Percentiles rank a stretch among this genome's conserved stretches.
Conservation (phyloP, 1,139 yeast species). For the Yamadazyma atlantica region DNA sequence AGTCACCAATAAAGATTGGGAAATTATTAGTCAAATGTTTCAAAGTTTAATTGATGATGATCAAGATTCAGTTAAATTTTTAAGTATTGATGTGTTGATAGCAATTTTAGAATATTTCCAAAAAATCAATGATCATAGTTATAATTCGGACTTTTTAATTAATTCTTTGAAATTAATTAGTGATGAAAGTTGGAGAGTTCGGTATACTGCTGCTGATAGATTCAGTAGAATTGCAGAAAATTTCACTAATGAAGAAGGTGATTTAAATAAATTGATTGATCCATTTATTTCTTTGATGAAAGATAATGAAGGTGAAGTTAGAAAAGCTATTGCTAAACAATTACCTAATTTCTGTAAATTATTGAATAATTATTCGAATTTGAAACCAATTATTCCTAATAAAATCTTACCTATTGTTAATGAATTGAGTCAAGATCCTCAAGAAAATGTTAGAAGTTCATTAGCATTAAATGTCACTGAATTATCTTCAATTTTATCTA, state of each 20-base stretch:
- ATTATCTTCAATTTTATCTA: conserved; percentile 82
- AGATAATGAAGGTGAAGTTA: conserved; percentile 94
- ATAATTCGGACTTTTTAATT: conserved; percentile 59
- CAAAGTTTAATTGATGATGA: conserved; percentile 77
- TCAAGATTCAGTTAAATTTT: conserved; percentile 93
- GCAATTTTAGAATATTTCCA: conserved; percentile 67
- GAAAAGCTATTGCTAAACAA: conserved; percentile 92
- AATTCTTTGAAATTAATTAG: conserved; percentile 63
- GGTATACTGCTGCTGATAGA: conserved; percentile 95
- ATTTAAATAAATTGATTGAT: conserved; percentile 57
- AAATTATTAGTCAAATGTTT: conserved; percentile 76
- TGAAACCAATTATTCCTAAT: conserved; percentile 56
- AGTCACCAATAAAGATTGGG: conserved; percentile 60
- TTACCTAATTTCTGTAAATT: conserved; percentile 75
- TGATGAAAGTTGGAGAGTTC: conserved; percentile 97
- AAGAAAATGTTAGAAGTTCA: conserved; percentile 91
- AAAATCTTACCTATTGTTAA: conserved; percentile 84
- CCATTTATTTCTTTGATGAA: conserved; percentile 77
- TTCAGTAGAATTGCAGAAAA: conserved; percentile 72
- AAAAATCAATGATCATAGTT: conserved; percentile 53
- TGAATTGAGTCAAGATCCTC: conserved; percentile 83
- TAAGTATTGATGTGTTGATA: conserved; percentile 84
- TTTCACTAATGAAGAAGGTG: conserved; percentile 55
- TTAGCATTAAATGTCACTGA: conserved; percentile 87
- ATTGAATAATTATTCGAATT: conserved; percentile 41